Percentiles rank a stretch among this genome's conserved stretches.
phyloP scores from a whole-genome alignment of 2,329 filamentous ascomycete species.

The Aureobasidium sp. region DNA sequence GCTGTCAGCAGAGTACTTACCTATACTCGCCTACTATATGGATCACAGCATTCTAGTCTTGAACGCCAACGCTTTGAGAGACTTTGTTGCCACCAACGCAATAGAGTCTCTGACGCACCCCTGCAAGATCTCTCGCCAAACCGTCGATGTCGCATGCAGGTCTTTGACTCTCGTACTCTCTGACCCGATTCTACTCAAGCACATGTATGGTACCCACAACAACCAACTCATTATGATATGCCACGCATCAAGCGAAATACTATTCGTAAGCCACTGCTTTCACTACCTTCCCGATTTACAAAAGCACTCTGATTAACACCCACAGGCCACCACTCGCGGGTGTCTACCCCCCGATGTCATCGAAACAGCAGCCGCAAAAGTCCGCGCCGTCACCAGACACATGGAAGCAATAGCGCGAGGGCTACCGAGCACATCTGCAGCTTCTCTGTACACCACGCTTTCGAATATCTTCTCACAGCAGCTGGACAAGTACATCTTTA shows the following conservation, averaged over 20 bases:
- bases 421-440: not conserved
- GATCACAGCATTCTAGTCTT: not conserved
- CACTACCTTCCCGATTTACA: accelerated
- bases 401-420: not conserved
- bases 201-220: slow-evolving; percentile 1
- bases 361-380: not conserved
- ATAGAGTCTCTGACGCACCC: not conserved
- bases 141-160: not conserved
- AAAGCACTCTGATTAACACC: not conserved
- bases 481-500: not conserved
- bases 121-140: not conserved
- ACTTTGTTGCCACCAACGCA: not conserved
- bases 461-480: not conserved
- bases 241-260: not conserved
- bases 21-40: not conserved
- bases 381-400: not conserved
- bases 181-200: not conserved
- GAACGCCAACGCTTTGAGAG: not conserved
- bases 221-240: slow-evolving; percentile 1
- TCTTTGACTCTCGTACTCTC: not conserved
- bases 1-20: not conserved
- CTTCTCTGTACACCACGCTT: not conserved
- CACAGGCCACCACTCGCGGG: not conserved
- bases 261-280: not conserved
- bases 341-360: not conserved